Evolutionary conservation across 345 rosid genomes (phyloP).

Genomic region (Moricandia arvensis): DNA sequence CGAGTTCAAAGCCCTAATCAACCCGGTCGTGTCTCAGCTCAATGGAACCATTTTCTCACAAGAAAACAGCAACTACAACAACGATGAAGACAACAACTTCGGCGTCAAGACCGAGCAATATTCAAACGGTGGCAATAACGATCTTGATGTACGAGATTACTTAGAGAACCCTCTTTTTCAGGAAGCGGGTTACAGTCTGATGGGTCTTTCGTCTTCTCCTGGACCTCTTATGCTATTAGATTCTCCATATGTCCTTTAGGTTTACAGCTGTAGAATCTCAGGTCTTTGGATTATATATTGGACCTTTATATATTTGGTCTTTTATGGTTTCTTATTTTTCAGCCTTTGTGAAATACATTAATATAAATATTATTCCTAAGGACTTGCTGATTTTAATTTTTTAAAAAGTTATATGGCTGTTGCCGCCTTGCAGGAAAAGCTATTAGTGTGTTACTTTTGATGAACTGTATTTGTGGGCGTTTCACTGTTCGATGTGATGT

Average conservation of each 20-base stretch:
- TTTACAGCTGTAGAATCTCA: slow-evolving; percentile 41
- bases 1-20: slow-evolving; percentile 51
- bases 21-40: slow-evolving; percentile 42
- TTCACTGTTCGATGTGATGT: slow-evolving; percentile 36
- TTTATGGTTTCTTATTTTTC: background rate
- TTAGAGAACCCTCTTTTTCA: slow-evolving; percentile 51
- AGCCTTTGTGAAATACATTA: slow-evolving; percentile 27
- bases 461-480: slow-evolving; percentile 43
- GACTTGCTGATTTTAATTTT: background rate
- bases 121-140: slow-evolving; percentile 45
- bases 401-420: background rate
- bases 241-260: slow-evolving; percentile 44
- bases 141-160: slow-evolving; percentile 39
- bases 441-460: slow-evolving; percentile 27
- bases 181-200: slow-evolving; percentile 44
- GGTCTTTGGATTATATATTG: slow-evolving; percentile 42
- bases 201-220: slow-evolving; percentile 43
- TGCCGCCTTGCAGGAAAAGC: slow-evolving; percentile 30
- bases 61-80: slow-evolving; percentile 33
- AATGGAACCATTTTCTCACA: slow-evolving; percentile 33
- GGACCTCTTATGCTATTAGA: slow-evolving; percentile 44
- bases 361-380: slow-evolving; percentile 17
- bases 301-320: background rate
- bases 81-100: slow-evolving; percentile 40
- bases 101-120: slow-evolving; percentile 53